Percentiles rank a stretch among this genome's conserved stretches.
phyloP scores from a whole-genome alignment of 257 asterid genomes.

The Solanum medicagineum region DNA sequence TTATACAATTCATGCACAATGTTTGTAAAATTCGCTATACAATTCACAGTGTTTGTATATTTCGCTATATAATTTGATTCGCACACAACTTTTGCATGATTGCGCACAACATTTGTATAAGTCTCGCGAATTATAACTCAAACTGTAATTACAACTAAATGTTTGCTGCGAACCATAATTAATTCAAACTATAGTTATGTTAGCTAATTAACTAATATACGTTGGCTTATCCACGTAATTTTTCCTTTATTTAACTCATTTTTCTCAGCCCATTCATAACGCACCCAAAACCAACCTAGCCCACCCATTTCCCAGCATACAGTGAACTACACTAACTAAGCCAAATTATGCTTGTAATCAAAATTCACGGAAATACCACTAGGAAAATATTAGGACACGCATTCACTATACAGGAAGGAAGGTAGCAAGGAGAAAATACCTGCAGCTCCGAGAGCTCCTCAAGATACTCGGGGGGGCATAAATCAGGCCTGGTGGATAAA shows the following conservation, averaged over 20 bases:
- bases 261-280: background rate
- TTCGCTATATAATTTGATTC: too few relatives aligned
- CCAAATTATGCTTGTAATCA: background rate
- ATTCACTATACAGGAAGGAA: background rate
- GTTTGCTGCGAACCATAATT: too few relatives aligned
- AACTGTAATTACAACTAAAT: too few relatives aligned
- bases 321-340: background rate
- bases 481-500: conserved; percentile 93
- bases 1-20: too few relatives aligned
- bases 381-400: background rate
- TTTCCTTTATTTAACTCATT: background rate
- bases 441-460: conserved; percentile 90
- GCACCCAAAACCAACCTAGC: background rate
- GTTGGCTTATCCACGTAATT: too few relatives aligned
- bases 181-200: too few relatives aligned
- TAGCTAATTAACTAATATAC: too few relatives aligned
- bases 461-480: conserved; percentile 74
- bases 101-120: too few relatives aligned
- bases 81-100: too few relatives aligned
- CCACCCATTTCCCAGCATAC: background rate
- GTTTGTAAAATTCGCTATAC: too few relatives aligned
- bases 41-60: too few relatives aligned
- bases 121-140: too few relatives aligned
- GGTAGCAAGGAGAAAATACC: conserved; percentile 20
- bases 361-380: background rate